These are phyloP conservation scores for Bruguiera hainesii DNA, from an alignment of 441 rosid species.

Conservation along the genomic window DNA sequence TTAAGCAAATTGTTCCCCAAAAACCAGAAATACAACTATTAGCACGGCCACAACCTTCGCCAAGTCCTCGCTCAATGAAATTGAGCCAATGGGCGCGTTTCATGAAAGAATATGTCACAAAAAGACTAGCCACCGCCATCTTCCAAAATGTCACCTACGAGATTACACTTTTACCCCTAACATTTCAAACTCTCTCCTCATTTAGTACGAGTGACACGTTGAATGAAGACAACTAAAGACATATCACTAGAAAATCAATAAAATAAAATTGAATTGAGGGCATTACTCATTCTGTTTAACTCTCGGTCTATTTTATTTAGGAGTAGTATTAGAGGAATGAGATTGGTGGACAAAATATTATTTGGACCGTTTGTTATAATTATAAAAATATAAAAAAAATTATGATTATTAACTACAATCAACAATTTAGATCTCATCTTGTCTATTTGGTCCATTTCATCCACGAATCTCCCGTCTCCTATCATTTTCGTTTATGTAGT, in stretches of 20 bases:
- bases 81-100: slow-evolving; percentile 1
- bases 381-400: too few species aligned
- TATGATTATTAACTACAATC: too few species aligned
- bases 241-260: too few species aligned
- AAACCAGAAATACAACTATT: background rate
- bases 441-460: background rate
- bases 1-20: background rate
- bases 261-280: too few species aligned
- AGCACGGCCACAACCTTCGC: slow-evolving; percentile 11
- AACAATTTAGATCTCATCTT: background rate
- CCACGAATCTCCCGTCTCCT: background rate
- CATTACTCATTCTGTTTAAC: too few species aligned
- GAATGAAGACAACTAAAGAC: too few species aligned
- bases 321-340: too few species aligned
- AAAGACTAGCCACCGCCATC: background rate
- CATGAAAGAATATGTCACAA: background rate
- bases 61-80: slow-evolving; percentile 7
- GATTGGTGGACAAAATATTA: too few species aligned
- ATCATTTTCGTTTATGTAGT: too few species aligned
- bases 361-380: too few species aligned
- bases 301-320: too few species aligned
- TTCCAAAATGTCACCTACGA: slow-evolving; percentile 8
- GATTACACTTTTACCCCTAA: slow-evolving; percentile 15
- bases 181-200: background rate
- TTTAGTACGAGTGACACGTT: too few species aligned